These are phyloP conservation scores for Mycena crocata DNA, from an alignment of 768 basidiomycete genomes.

Conservation along the genomic window DNA sequence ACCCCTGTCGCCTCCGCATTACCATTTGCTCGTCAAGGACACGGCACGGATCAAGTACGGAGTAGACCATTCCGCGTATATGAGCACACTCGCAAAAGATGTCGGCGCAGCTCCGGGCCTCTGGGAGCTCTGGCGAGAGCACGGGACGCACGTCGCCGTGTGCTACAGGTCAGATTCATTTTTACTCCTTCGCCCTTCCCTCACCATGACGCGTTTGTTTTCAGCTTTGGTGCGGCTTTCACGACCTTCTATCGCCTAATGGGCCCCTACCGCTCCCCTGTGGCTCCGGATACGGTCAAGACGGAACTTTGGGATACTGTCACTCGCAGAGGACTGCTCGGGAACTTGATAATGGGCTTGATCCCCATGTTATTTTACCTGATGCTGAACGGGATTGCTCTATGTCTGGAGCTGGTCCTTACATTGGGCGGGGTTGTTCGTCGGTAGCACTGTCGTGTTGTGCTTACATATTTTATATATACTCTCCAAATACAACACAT, in stretches of 20 bases:
- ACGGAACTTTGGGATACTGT: conserved; percentile 74
- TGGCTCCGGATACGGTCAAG: conserved; percentile 57
- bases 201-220: neutral
- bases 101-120: conserved; percentile 66
- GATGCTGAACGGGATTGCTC: conserved; percentile 28
- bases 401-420: conserved; percentile 13
- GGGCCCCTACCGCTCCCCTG: conserved; percentile 59
- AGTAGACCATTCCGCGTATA: conserved; percentile 68
- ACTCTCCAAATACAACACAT: too few relatives aligned
- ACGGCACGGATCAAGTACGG: conserved; percentile 69
- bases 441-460: neutral
- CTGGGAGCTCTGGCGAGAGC: conserved; percentile 56
- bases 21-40: conserved; percentile 64
- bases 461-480: too few relatives aligned
- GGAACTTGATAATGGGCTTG: conserved; percentile 69
- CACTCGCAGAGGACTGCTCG: conserved; percentile 61
- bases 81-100: conserved; percentile 67
- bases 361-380: conserved; percentile 63
- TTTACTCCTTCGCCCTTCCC: neutral
- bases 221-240: conserved; percentile 69
- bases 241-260: conserved; percentile 68
- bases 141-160: conserved; percentile 62
- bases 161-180: conserved; percentile 61
- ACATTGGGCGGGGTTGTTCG: conserved; percentile 12
- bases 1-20: conserved; percentile 59